These are phyloP conservation scores for Ilex paraguariensis DNA, from an alignment of 305 asterid species.

Conservation along the genomic window DNA sequence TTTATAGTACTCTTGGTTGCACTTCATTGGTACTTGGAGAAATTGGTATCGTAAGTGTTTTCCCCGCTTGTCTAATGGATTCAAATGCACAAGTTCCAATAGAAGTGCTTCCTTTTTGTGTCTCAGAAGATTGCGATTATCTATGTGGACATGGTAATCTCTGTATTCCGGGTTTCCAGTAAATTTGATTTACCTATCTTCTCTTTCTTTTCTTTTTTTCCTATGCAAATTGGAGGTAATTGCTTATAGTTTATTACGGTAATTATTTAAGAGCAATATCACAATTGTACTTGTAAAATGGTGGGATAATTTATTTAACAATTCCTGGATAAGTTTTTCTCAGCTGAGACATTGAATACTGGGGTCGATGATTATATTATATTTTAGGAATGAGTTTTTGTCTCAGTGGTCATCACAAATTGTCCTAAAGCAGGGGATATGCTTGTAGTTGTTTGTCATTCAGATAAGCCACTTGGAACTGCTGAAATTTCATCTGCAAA, in stretches of 20 bases:
- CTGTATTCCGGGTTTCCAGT: slow-evolving; percentile 11
- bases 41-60: slow-evolving; percentile 83
- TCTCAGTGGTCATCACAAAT: slow-evolving; percentile 78
- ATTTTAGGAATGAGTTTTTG: slow-evolving; percentile 91
- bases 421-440: slow-evolving; percentile 62
- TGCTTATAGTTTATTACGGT: no score
- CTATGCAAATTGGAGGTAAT: no score
- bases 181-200: neutral
- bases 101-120: slow-evolving; percentile 23
- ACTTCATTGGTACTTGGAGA: slow-evolving; percentile 98
- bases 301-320: no score
- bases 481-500: slow-evolving; percentile 96
- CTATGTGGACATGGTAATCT: slow-evolving; percentile 86
- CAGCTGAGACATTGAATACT: no score
- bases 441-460: slow-evolving; percentile 97
- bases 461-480: slow-evolving; percentile 90
- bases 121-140: slow-evolving; percentile 48
- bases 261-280: no score
- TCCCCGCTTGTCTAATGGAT: slow-evolving; percentile 40
- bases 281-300: no score
- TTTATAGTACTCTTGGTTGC: slow-evolving; percentile 89
- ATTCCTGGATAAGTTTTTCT: no score
- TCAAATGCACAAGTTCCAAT: slow-evolving; percentile 27
- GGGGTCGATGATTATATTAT: slow-evolving; percentile 5
- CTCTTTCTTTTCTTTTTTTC: slow-evolving; percentile 1